phyloP scores from a whole-genome alignment of 1,284 basidiomycete species.

The Prillingera fragicola region DNA sequence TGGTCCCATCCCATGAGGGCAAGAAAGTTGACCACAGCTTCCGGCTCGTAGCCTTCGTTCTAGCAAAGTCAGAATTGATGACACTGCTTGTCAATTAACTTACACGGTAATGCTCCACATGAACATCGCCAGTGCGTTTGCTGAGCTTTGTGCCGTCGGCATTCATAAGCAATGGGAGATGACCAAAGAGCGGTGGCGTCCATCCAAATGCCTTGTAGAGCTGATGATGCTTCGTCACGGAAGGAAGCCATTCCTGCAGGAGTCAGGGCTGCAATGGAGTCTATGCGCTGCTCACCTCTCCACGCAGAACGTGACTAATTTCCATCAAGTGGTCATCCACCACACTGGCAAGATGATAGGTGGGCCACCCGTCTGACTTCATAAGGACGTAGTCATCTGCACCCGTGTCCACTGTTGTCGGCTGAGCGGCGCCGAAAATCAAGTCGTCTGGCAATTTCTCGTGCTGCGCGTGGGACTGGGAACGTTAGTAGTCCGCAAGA shows the following conservation, averaged over 20 bases:
- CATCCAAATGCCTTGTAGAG: constrained; percentile 76
- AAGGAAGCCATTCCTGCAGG: constrained; percentile 82
- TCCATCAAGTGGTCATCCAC: constrained; percentile 95
- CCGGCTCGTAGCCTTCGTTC: constrained; percentile 78
- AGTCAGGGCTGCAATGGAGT: neutral
- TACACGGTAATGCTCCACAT: constrained; percentile 79
- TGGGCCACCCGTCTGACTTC: constrained; percentile 89
- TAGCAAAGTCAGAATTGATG: constrained; percentile 18
- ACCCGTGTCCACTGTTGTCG: constrained; percentile 17
- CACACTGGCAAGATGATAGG: constrained; percentile 93
- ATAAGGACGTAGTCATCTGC: constrained; percentile 83
- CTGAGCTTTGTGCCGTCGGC: constrained; percentile 89
- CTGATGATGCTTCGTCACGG: constrained; percentile 85
- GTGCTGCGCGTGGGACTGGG: constrained; percentile 18
- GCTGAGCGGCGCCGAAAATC: constrained; percentile 31
- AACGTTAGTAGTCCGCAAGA: neutral
- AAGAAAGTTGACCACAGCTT: constrained; percentile 86
- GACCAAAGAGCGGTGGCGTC: constrained; percentile 73
- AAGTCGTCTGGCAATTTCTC: constrained; percentile 23
- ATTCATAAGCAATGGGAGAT: constrained; percentile 86
- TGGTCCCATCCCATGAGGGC: constrained; percentile 88
- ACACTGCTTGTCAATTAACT: constrained; percentile 29
- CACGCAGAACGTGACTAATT: constrained; percentile 89
- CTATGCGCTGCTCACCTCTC: constrained; percentile 61
- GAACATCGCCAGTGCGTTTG: constrained; percentile 84